These are phyloP conservation scores for Alternaria tenuissima DNA, from an alignment of 2,329 filamentous ascomycete genomes.

Conservation along the genomic window DNA sequence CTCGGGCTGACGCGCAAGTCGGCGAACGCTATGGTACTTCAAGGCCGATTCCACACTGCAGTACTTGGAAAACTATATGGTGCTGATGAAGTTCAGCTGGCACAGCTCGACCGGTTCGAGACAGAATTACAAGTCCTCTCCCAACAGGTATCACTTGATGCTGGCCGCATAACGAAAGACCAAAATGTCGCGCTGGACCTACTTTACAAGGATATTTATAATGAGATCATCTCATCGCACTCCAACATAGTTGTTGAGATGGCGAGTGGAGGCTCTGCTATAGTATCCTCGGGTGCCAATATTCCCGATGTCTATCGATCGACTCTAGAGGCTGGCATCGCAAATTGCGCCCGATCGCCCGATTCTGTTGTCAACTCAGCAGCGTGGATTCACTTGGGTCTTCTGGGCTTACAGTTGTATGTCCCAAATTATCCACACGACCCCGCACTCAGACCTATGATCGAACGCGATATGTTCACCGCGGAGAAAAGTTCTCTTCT, in stretches of 20 bases:
- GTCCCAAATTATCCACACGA: conserved; percentile 89
- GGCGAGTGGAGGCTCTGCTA: conserved; percentile 7
- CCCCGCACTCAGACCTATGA: conserved; percentile 68
- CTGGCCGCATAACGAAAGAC: conserved; percentile 44
- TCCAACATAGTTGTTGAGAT: conserved; percentile 19
- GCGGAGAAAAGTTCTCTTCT: conserved; percentile 65
- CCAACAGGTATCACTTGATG: conserved; percentile 46
- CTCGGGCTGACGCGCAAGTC: conserved; percentile 33
- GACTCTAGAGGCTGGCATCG: conserved; percentile 33
- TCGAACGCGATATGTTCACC: conserved; percentile 69
- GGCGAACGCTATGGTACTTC: conserved; percentile 35
- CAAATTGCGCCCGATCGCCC: conserved; percentile 14
- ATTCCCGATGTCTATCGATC: conserved; percentile 44
- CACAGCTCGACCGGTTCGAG: conserved; percentile 53
- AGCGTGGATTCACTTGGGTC: conserved; percentile 78
- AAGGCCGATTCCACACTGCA: conserved; percentile 40
- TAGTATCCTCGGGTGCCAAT: conserved; percentile 19
- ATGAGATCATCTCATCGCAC: conserved; percentile 35
- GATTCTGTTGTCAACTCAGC: conserved; percentile 42
- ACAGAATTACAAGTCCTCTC: conserved; percentile 51
- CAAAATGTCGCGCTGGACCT: conserved; percentile 37
- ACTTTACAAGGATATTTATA: conserved; percentile 35
- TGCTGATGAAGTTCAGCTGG: conserved; percentile 50
- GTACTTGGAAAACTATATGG: conserved; percentile 38
- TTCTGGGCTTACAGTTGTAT: conserved; percentile 79